Conservation (phyloP, 495 filamentous ascomycete species). For the Aspergillus egyptiacus region DNA sequence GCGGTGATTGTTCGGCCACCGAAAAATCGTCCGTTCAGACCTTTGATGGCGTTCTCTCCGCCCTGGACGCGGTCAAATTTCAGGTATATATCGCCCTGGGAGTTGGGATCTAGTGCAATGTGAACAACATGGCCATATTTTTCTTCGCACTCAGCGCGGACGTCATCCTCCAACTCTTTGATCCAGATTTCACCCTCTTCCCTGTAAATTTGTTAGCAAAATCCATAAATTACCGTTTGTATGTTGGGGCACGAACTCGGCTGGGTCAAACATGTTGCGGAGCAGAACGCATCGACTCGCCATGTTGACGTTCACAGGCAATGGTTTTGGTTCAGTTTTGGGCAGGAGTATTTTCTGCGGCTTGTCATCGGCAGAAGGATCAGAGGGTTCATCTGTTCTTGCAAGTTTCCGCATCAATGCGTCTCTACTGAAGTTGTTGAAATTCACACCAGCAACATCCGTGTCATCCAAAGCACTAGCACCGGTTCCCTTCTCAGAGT, state of each 20-base stretch:
- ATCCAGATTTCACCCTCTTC: conserved; percentile 84
- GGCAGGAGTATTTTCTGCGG: conserved; percentile 68
- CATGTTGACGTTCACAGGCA: conserved; percentile 83
- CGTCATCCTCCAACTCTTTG: conserved; percentile 91
- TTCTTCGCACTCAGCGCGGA: conserved; percentile 84
- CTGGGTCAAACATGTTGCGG: conserved; percentile 89
- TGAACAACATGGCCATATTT: conserved; percentile 99
- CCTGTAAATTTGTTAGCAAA: conserved; percentile 51
- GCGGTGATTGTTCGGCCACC: conserved; percentile 84
- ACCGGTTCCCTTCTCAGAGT: conserved; percentile 81
- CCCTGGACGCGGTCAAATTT: conserved; percentile 95
- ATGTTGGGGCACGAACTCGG: conserved; percentile 51
- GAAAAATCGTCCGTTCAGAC: conserved; percentile 94
- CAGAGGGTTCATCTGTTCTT: conserved; percentile 79
- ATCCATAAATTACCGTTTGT: not conserved
- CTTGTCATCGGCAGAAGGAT: conserved; percentile 55
- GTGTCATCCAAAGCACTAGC: conserved; percentile 97
- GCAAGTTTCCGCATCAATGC: conserved; percentile 97
- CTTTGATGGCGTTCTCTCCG: conserved; percentile 95
- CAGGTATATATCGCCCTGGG: conserved; percentile 92
- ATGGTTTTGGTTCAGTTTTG: conserved; percentile 72
- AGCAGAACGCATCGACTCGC: conserved; percentile 91
- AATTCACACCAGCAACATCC: conserved; percentile 96
- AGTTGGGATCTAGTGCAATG: conserved; percentile 90
- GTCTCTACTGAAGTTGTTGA: conserved; percentile 98